These are phyloP conservation scores for Aspergillus texensis DNA, from an alignment of 2,329 filamentous ascomycete genomes.

Conservation along the genomic window DNA sequence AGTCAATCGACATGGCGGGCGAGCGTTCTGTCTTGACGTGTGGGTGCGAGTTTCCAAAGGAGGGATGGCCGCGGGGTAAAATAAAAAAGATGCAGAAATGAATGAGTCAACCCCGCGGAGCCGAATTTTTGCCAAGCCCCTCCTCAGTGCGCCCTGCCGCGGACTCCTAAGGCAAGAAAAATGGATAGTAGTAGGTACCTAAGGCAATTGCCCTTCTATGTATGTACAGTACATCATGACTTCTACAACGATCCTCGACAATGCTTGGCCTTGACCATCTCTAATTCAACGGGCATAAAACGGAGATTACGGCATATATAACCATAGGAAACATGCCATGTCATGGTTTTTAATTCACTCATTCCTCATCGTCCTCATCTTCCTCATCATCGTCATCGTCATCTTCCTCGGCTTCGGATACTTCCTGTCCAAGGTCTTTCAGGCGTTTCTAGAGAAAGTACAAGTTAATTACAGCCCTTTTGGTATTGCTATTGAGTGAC, in stretches of 20 bases:
- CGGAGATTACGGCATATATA: neutral
- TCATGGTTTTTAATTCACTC: neutral
- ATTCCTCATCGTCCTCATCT: constrained; percentile 45
- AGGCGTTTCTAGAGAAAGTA: constrained; percentile 54
- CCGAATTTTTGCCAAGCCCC: constrained; percentile 8
- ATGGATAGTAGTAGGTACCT: neutral
- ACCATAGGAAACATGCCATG: neutral
- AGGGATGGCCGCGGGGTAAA: constrained; percentile 29
- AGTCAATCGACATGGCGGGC: constrained; percentile 78
- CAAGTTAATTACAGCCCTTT: constrained; percentile 6
- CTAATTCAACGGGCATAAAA: neutral
- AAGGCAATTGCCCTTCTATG: neutral
- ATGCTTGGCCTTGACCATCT: neutral
- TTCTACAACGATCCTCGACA: neutral
- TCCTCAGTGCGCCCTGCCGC: neutral
- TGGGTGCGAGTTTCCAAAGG: constrained; percentile 22
- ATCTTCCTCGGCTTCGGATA: constrained; percentile 73
- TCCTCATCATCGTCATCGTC: constrained; percentile 62
- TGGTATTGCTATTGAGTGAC: constrained; percentile 24
- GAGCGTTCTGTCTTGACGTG: constrained; percentile 19
- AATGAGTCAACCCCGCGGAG: constrained; percentile 18
- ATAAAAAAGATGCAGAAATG: constrained; percentile 20
- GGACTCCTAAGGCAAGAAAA: neutral
- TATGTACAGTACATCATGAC: neutral
- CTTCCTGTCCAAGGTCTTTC: constrained; percentile 66